phyloP scores from a whole-genome alignment of 768 basidiomycete species.

The Lactarius quietus region DNA sequence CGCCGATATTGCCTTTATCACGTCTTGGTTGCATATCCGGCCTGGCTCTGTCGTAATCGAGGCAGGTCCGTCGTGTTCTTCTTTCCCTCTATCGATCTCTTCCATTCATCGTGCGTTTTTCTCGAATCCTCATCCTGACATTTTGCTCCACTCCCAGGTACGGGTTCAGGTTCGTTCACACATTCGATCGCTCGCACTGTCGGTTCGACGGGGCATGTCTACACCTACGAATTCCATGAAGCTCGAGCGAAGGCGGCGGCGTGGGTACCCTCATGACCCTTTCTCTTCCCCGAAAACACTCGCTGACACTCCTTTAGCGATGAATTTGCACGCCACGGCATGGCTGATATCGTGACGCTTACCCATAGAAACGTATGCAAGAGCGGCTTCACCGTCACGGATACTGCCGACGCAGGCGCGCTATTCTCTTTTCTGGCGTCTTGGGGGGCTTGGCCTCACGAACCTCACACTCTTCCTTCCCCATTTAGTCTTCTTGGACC shows the following conservation, averaged over 20 bases:
- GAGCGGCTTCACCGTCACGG: constrained; percentile 83
- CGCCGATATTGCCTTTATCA: constrained; percentile 95
- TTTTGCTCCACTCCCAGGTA: constrained; percentile 47
- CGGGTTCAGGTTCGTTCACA: constrained; percentile 89
- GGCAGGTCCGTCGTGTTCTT: constrained; percentile 55
- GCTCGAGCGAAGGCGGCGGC: constrained; percentile 76
- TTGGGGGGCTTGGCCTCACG: neutral
- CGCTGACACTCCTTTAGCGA: constrained; percentile 47
- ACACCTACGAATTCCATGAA: constrained; percentile 95
- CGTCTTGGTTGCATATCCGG: constrained; percentile 72
- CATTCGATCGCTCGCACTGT: constrained; percentile 83
- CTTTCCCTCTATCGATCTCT: neutral
- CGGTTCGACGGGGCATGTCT: constrained; percentile 69
- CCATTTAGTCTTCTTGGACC: constrained; percentile 85
- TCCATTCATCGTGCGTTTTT: neutral
- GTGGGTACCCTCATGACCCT: constrained; percentile 42
- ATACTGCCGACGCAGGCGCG: constrained; percentile 77
- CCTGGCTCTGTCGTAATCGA: constrained; percentile 85
- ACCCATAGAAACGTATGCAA: constrained; percentile 97
- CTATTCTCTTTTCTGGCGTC: constrained; percentile 9
- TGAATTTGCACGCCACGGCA: constrained; percentile 82
- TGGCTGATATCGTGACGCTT: constrained; percentile 69
- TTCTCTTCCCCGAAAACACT: constrained; percentile 4
- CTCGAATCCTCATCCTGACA: neutral
- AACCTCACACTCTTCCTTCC: neutral